Evolutionary conservation across 192 early-diverging fungal species (phyloP).

Genomic region (Coemansia sp.): DNA sequence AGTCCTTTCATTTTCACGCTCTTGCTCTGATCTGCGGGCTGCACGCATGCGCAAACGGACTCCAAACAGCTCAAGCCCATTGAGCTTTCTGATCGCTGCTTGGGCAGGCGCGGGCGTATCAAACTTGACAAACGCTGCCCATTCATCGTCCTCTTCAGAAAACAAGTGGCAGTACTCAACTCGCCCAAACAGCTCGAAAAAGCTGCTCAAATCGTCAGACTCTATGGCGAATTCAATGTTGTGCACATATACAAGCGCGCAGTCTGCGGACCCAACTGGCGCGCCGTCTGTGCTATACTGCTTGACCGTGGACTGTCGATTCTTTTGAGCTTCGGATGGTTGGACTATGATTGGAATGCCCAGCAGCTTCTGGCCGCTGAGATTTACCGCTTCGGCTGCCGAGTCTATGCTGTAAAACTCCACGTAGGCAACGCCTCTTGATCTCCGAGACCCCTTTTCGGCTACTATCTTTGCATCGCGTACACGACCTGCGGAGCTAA

Average conservation of each 20-base stretch:
- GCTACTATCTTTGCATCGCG: conserved; percentile 84
- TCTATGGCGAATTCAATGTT: conserved; percentile 66
- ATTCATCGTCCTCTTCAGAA: conserved; percentile 73
- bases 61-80: conserved; percentile 81
- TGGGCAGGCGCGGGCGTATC: conserved; percentile 70
- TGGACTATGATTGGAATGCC: conserved; percentile 94
- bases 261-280: conserved; percentile 16
- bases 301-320: conserved; percentile 63
- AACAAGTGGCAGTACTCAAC: conserved; percentile 83
- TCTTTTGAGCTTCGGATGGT: conserved; percentile 91
- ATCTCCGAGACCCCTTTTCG: conserved; percentile 79
- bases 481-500: conserved; percentile 76
- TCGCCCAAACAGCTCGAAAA: conserved; percentile 83
- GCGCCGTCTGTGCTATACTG: conserved; percentile 30
- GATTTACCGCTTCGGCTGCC: conserved; percentile 78
- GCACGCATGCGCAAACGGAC: conserved; percentile 31
- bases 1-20: conserved; percentile 24
- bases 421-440: conserved; percentile 94
- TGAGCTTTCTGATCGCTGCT: conserved; percentile 77
- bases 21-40: conserved; percentile 31
- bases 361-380: conserved; percentile 84
- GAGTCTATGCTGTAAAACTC: conserved; percentile 90
- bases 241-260: conserved; percentile 63
- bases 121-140: conserved; percentile 62
- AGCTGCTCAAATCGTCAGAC: conserved; percentile 70